Percentiles rank a stretch among this genome's conserved stretches.
Evolutionary conservation across 2,329 filamentous ascomycete genomes (phyloP).

Genomic region (Ustilaginoidea virens): DNA sequence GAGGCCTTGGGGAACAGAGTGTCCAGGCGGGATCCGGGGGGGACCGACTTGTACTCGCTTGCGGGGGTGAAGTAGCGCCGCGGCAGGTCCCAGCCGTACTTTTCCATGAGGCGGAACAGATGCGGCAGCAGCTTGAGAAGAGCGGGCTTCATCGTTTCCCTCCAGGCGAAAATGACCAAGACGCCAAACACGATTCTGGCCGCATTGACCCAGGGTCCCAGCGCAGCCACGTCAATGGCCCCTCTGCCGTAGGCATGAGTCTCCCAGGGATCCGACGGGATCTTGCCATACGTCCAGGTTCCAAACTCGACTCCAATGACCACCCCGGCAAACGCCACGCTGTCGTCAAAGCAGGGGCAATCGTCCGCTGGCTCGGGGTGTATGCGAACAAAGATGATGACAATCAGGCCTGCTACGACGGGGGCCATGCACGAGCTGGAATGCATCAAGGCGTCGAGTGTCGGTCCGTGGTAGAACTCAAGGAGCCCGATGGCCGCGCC

Average conservation of each 20-base stretch:
- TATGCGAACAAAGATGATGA: constrained; percentile 67
- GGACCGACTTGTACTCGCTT: constrained; percentile 79
- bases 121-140: constrained; percentile 68
- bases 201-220: constrained; percentile 50
- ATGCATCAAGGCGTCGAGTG: constrained; percentile 57
- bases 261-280: constrained; percentile 27
- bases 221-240: constrained; percentile 47
- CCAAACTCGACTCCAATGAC: constrained; percentile 72
- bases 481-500: constrained; percentile 49
- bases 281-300: constrained; percentile 64
- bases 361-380: constrained; percentile 95
- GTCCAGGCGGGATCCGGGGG: constrained; percentile 49
- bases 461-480: constrained; percentile 44
- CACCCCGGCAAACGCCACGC: constrained; percentile 82
- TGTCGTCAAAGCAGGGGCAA: constrained; percentile 94
- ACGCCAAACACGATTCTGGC: constrained; percentile 67
- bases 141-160: constrained; percentile 74
- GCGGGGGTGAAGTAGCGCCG: constrained; percentile 84
- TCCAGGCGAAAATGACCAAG: constrained; percentile 73
- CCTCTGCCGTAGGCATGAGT: constrained; percentile 29
- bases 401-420: constrained; percentile 43
- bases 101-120: constrained; percentile 73
- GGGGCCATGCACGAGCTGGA: constrained; percentile 49
- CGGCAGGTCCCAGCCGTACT: constrained; percentile 63
- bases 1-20: constrained; percentile 84